Evolutionary conservation across 805 yeast genomes (phyloP).

Genomic region (Hemisphaericaspora nanyangensis): DNA sequence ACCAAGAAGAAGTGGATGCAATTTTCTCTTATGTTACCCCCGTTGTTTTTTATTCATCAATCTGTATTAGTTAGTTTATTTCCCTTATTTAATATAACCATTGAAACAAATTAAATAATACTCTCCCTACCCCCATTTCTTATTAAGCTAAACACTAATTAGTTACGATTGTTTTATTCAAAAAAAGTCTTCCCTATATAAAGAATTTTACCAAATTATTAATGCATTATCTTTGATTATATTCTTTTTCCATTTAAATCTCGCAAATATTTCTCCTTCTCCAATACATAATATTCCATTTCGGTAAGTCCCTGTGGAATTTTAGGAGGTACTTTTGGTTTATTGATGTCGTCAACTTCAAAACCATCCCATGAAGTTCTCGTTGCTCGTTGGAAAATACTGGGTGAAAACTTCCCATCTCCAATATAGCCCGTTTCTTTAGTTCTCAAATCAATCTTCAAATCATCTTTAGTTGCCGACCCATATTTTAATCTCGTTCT

Average conservation of each 20-base stretch:
- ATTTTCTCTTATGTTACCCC: too few relatives aligned
- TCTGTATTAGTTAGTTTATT: too few relatives aligned
- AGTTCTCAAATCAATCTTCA: constrained; percentile 25
- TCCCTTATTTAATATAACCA: too few relatives aligned
- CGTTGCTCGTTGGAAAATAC: constrained; percentile 29
- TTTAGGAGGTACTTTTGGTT: constrained; percentile 43
- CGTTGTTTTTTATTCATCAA: too few relatives aligned
- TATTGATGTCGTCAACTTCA: constrained; percentile 18
- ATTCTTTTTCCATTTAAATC: constrained; percentile 36
- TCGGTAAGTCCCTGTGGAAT: constrained; percentile 41
- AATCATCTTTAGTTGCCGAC: constrained; percentile 15
- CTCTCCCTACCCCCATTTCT: too few relatives aligned
- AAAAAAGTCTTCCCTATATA: too few relatives aligned
- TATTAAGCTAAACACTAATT: too few relatives aligned
- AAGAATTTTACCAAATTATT: too few relatives aligned
- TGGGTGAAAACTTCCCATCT: constrained; percentile 37
- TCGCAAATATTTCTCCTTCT: constrained; percentile 34
- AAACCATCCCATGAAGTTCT: constrained; percentile 3
- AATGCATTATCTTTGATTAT: too few relatives aligned
- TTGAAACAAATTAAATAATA: too few relatives aligned
- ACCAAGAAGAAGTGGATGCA: too few relatives aligned
- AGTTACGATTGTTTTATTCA: too few relatives aligned
- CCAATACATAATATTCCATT: constrained; percentile 39
- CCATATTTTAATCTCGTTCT: constrained; percentile 21
- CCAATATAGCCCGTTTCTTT: constrained; percentile 39